Evolutionary conservation across 2,329 filamentous ascomycete species (phyloP), one percentile per base, ranked within the genome.

Genomic region (Fusarium hainanense): DNA sequence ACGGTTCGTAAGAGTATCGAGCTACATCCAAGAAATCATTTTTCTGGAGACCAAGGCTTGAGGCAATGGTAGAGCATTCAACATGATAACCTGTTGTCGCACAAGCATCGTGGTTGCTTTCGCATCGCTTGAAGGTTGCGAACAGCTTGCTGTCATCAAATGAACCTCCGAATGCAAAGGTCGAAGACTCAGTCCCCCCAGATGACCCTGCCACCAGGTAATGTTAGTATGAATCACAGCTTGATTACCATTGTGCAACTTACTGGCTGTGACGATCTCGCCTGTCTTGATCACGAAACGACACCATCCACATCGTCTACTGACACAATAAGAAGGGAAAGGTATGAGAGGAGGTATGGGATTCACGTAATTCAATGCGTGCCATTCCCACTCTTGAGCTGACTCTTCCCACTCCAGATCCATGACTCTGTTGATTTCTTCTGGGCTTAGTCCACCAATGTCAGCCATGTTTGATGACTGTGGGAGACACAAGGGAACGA

Each of bases 301-400:
- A 23, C 67, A 70, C 51, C 68, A 58, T 57, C 67, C 55, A 41
- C 67, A 70, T 34, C 63, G 42, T 27, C 49, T 63, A 10, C 58
- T 62, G 21, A 69, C 58, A 42, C 67, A 69, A 20, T 60, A 66
- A 54, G 61, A 66, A 8, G 58, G 64, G 14, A 54, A 64, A 25
- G 57, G 52, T 20, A 58, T 28, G 16, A 47, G 34, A 27, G 63
- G 56, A 43, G 48, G 49, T 18, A 62, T 43, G 14, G 34, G 47
- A 4, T 60, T 60, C 14, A 54, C 30, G 25, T 42, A 30, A 18
- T 52, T 54, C 30, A 66, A 21, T 12, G 46, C 62, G 23, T 63
- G 25, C 61, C 58, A 63, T 21, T 63, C 61, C 61, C 61, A 63
- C 4, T 54, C 61, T 41, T 58, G 49, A 20, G 42, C 25, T 23